Conservation (phyloP, 1,139 yeast genomes). For the Arxiozyma slooffiae region DNA sequence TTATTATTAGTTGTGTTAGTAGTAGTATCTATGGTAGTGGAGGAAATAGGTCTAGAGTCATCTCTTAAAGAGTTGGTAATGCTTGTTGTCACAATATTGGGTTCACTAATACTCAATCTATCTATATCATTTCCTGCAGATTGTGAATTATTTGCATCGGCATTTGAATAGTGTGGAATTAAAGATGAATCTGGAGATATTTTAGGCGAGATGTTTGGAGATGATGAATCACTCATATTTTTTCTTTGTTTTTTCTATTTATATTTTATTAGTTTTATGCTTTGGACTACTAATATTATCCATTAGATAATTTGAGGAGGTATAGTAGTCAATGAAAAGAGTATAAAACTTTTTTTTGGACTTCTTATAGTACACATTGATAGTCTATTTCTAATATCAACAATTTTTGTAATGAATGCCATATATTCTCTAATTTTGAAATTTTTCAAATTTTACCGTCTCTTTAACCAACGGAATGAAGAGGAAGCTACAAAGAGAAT, state of each 20-base stretch:
- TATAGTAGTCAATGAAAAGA: too few species aligned
- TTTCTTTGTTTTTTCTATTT: neutral
- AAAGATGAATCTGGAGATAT: neutral
- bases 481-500: neutral
- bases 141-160: neutral
- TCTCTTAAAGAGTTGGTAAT: slow-evolving; percentile 6
- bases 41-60: neutral
- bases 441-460: neutral
- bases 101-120: slow-evolving; percentile 23
- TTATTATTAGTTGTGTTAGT: neutral
- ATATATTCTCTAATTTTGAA: neutral
- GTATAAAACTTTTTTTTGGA: too few species aligned
- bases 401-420: too few species aligned
- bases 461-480: neutral
- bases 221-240: slow-evolving; percentile 1
- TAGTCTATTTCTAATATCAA: too few species aligned
- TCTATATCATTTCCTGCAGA: slow-evolving; percentile 13
- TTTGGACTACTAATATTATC: too few species aligned
- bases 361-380: too few species aligned
- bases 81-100: slow-evolving; percentile 3
- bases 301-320: too few species aligned
- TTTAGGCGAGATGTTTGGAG: slow-evolving; percentile 9
- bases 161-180: neutral
- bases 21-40: neutral
- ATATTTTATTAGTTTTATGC: too few species aligned